Evolutionary conservation across 176 grass and related monocot genomes (phyloP).

Genomic region (Microstegium vimineum): DNA sequence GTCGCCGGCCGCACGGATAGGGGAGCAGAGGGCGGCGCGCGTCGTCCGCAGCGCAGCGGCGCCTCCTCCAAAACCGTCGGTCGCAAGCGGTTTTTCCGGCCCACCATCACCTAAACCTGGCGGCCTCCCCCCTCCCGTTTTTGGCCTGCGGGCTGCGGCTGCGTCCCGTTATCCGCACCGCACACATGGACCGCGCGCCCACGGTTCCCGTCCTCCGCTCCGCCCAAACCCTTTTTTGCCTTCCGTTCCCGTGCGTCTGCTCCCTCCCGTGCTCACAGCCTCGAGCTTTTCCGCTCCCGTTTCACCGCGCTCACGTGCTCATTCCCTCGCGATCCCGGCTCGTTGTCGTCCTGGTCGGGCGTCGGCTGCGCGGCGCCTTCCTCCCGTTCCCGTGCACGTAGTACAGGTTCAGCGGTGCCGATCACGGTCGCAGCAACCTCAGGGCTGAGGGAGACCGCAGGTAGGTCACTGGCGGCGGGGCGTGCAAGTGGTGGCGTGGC

Average conservation of each 20-base stretch:
- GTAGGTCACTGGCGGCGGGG: background rate
- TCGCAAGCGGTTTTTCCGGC: conserved; percentile 18
- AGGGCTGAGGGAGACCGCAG: too few species aligned
- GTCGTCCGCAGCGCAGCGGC: background rate
- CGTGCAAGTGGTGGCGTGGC: background rate
- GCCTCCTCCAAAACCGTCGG: conserved; percentile 26
- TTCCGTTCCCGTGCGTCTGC: background rate
- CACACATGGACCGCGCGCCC: background rate
- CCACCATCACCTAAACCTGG: conserved; percentile 9
- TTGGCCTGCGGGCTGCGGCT: background rate
- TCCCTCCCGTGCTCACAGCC: background rate
- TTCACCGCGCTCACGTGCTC: background rate
- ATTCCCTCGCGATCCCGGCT: background rate
- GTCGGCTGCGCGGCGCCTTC: background rate
- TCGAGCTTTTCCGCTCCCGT: background rate
- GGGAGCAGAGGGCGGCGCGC: background rate
- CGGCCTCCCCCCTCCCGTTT: background rate
- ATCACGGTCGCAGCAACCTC: background rate
- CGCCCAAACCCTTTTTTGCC: background rate
- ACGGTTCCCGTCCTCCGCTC: conserved; percentile 20
- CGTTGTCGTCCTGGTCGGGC: background rate
- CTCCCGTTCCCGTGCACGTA: background rate
- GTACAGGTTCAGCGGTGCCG: too few species aligned
- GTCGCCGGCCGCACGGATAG: background rate
- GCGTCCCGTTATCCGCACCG: background rate